phyloP scores from a whole-genome alignment of 345 rosid species.

The Hibiscus tridactylites region DNA sequence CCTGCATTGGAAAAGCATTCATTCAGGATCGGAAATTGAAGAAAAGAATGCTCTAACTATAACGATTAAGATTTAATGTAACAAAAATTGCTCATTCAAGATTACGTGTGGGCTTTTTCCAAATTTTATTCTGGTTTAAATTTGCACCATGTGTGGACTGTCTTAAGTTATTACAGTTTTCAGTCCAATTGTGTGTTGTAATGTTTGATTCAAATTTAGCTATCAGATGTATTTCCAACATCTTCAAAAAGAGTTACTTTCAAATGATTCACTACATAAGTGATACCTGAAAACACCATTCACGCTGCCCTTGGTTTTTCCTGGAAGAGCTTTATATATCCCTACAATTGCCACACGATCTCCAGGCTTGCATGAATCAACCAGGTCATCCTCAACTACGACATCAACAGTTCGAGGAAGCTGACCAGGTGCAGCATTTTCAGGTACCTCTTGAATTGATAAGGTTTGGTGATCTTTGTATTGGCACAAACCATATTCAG shows the following conservation, averaged over 20 bases:
- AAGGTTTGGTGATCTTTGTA: slow-evolving; percentile 98
- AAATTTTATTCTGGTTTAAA: too few species aligned
- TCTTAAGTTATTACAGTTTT: too few species aligned
- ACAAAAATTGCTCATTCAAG: too few species aligned
- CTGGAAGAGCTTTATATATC: slow-evolving; percentile 90
- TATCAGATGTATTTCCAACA: too few species aligned
- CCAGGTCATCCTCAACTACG: slow-evolving; percentile 92
- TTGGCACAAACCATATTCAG: slow-evolving; percentile 88
- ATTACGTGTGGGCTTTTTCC: too few species aligned
- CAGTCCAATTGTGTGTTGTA: too few species aligned
- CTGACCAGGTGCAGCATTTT: slow-evolving; percentile 99
- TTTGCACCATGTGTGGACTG: too few species aligned
- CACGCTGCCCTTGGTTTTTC: slow-evolving; percentile 89
- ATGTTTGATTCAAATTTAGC: too few species aligned
- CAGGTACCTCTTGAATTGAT: slow-evolving; percentile 98
- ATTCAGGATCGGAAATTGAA: slow-evolving; percentile 9
- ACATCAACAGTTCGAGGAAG: slow-evolving; percentile 94
- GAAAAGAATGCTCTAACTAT: too few species aligned
- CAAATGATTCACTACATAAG: background rate
- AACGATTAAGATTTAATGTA: too few species aligned
- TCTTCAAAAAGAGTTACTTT: background rate
- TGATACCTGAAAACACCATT: slow-evolving; percentile 93
- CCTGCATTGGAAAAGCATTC: slow-evolving; percentile 34
- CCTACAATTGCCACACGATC: slow-evolving; percentile 94
- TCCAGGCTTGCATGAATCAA: slow-evolving; percentile 97